These are phyloP conservation scores for Aspergillus avenaceus DNA, from an alignment of 495 filamentous ascomycete species.

Conservation along the genomic window DNA sequence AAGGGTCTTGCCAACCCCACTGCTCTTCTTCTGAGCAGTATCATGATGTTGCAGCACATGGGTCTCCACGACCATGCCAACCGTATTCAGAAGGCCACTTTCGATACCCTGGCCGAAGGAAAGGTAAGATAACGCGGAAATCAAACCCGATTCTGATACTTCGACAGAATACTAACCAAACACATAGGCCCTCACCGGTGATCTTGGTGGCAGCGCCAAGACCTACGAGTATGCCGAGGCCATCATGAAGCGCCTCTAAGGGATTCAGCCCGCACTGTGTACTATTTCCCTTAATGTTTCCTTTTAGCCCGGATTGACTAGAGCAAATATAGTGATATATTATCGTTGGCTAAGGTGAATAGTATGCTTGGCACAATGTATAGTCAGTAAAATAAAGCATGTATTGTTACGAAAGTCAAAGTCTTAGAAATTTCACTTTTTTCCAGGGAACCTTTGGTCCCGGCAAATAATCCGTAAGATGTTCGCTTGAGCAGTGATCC, in stretches of 20 bases:
- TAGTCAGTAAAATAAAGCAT: constrained; percentile 13
- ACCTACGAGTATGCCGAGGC: constrained; percentile 87
- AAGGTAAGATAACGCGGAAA: constrained; percentile 51
- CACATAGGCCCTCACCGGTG: constrained; percentile 72
- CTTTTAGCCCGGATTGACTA: constrained; percentile 41
- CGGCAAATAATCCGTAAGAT: no score
- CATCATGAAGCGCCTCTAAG: constrained; percentile 81
- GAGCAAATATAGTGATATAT: constrained; percentile 42
- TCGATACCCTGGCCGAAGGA: constrained; percentile 90
- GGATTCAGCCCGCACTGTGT: constrained; percentile 30
- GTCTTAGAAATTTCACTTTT: no score
- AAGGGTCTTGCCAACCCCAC: constrained; percentile 95
- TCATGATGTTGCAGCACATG: constrained; percentile 99
- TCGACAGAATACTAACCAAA: constrained; percentile 13
- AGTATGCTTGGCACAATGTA: constrained; percentile 31
- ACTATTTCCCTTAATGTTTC: constrained; percentile 36
- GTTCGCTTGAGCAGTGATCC: no score
- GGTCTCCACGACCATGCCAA: constrained; percentile 77
- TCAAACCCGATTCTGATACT: not conserved
- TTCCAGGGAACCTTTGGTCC: no score
- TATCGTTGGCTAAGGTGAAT: no score
- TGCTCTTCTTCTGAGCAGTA: constrained; percentile 80
- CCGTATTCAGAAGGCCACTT: constrained; percentile 89
- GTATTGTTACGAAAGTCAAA: no score
- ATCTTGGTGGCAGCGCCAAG: constrained; percentile 91